A percentile compares a stretch with the other conserved stretches of the same genome.
phyloP scores from a whole-genome alignment of 768 basidiomycete species.

The Boletus patriciae region DNA sequence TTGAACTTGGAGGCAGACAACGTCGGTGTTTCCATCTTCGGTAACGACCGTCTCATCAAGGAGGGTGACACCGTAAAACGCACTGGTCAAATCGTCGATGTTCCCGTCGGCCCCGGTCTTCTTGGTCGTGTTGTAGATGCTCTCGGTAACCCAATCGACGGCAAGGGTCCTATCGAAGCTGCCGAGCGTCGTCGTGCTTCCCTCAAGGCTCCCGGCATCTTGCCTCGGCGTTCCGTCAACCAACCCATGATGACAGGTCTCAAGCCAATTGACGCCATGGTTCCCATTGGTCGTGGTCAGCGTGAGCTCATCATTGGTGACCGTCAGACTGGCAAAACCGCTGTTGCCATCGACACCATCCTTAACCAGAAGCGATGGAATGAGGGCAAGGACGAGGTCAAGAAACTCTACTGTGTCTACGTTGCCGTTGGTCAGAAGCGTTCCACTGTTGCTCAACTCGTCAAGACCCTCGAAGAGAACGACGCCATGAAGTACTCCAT shows the following conservation, averaged over 20 bases:
- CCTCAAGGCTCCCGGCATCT: slow-evolving; percentile 97
- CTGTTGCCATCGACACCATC: slow-evolving; percentile 99
- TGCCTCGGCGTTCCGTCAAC: slow-evolving; percentile 98
- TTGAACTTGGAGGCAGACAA: slow-evolving; percentile 99
- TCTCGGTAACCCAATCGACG: slow-evolving; percentile 99
- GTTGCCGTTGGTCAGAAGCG: slow-evolving; percentile 99
- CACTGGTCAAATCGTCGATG: slow-evolving; percentile 99
- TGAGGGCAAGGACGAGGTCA: slow-evolving; percentile 91
- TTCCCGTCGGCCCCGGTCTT: slow-evolving; percentile 95
- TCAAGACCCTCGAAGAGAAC: slow-evolving; percentile 99
- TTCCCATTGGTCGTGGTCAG: slow-evolving; percentile 99
- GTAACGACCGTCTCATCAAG: slow-evolving; percentile 97
- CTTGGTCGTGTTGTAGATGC: slow-evolving; percentile 99
- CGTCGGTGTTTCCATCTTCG: slow-evolving; percentile 99
- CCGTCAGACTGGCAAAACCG: slow-evolving; percentile 99
- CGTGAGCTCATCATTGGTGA: slow-evolving; percentile 99
- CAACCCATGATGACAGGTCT: slow-evolving; percentile 99
- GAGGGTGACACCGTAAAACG: slow-evolving; percentile 99
- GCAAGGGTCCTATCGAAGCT: slow-evolving; percentile 95
- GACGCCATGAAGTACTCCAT: slow-evolving; percentile 99
- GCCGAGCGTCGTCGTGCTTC: slow-evolving; percentile 95
- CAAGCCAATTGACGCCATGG: slow-evolving; percentile 99
- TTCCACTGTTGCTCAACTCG: slow-evolving; percentile 98
- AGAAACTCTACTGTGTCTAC: slow-evolving; percentile 99
- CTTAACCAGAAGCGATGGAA: slow-evolving; percentile 99